phyloP scores from a whole-genome alignment of 2,329 filamentous ascomycete species.

The Microdochium paspali region DNA sequence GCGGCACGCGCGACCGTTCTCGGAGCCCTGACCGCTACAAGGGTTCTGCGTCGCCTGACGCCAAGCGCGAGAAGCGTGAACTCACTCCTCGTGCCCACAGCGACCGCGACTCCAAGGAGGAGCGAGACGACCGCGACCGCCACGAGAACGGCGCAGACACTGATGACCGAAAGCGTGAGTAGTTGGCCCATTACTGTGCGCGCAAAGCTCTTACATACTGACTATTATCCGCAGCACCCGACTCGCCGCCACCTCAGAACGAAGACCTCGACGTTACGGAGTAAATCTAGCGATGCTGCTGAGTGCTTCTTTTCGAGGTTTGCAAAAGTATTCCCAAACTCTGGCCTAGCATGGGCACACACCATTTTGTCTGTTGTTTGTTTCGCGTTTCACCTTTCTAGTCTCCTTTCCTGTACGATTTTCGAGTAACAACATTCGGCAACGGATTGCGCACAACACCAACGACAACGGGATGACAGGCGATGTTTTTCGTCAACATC shows the following conservation, averaged over 20 bases:
- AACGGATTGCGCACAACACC: neutral
- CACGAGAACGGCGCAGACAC: slow-evolving; percentile 73
- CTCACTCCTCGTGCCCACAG: slow-evolving; percentile 11
- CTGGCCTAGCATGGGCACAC: neutral
- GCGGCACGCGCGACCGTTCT: slow-evolving; percentile 53
- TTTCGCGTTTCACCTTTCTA: slow-evolving; percentile 1
- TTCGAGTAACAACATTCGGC: neutral
- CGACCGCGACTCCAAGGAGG: slow-evolving; percentile 50
- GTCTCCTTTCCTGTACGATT: slow-evolving; percentile 1
- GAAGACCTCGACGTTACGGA: slow-evolving; percentile 97
- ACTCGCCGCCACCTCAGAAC: slow-evolving; percentile 74
- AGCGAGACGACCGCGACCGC: slow-evolving; percentile 63
- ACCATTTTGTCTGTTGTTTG: slow-evolving; percentile 1
- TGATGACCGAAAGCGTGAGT: slow-evolving; percentile 80
- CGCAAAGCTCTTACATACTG: too few species aligned
- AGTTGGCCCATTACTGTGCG: too few species aligned
- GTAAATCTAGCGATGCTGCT: slow-evolving; percentile 22
- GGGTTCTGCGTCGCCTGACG: neutral
- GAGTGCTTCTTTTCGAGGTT: neutral
- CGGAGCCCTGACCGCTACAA: slow-evolving; percentile 49
- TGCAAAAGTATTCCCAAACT: slow-evolving; percentile 4
- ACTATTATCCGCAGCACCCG: slow-evolving; percentile 37
- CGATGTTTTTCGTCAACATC: neutral
- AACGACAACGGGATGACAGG: neutral
- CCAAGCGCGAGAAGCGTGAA: slow-evolving; percentile 1